These are phyloP conservation scores for Alternaria rosae DNA, from an alignment of 2,329 filamentous ascomycete genomes.

Conservation along the genomic window DNA sequence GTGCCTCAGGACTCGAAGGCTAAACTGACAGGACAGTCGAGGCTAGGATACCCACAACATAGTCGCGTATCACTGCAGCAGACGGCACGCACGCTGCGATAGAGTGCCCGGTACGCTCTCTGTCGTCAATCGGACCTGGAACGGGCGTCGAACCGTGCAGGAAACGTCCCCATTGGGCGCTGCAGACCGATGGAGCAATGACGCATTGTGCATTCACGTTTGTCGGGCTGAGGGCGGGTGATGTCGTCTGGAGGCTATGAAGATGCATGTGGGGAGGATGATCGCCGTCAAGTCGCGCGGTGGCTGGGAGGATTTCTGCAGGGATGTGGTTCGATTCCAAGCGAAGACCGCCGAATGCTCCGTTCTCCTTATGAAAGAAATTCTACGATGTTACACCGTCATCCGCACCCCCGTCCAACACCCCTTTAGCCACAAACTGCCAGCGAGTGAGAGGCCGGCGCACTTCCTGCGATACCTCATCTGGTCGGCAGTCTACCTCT, in stretches of 20 bases:
- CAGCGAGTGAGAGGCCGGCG: slow-evolving; percentile 14
- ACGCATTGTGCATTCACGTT: slow-evolving; percentile 14
- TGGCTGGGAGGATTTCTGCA: slow-evolving; percentile 41
- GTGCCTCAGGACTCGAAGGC: slow-evolving; percentile 31
- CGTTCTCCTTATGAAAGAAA: slow-evolving; percentile 34
- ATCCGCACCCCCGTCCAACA: slow-evolving; percentile 28
- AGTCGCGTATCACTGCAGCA: slow-evolving; percentile 37
- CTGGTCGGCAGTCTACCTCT: slow-evolving; percentile 25
- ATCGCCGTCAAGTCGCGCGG: slow-evolving; percentile 40
- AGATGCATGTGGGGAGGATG: slow-evolving; percentile 31
- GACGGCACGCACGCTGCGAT: slow-evolving; percentile 13
- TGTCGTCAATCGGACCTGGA: slow-evolving; percentile 8
- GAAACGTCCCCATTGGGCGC: not conserved
- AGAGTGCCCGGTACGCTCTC: not conserved
- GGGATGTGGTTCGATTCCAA: slow-evolving; percentile 14
- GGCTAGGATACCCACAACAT: slow-evolving; percentile 31
- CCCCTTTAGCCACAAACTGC: slow-evolving; percentile 36
- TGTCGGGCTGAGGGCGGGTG: slow-evolving; percentile 15
- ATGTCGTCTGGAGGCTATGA: slow-evolving; percentile 26
- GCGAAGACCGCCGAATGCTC: slow-evolving; percentile 28
- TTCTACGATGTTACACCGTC: slow-evolving; percentile 47
- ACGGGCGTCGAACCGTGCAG: slow-evolving; percentile 6
- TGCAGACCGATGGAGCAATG: not conserved
- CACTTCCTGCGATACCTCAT: slow-evolving; percentile 17
- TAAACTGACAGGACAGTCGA: slow-evolving; percentile 28